phyloP scores from a whole-genome alignment of 106 monocot genomes.

The Platanthera zijinensis region DNA sequence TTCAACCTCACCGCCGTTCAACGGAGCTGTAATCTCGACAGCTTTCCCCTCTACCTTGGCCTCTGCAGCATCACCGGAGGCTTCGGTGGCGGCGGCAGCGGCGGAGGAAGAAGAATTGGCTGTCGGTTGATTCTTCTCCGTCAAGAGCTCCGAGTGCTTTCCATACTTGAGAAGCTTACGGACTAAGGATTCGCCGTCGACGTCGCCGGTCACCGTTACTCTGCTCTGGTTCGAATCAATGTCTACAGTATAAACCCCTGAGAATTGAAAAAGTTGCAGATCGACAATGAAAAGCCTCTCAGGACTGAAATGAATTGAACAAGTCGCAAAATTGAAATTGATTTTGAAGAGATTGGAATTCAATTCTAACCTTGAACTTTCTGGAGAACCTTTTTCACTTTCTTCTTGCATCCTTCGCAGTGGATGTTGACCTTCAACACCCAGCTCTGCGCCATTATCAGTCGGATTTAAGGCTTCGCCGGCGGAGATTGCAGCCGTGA shows the following conservation, averaged over 20 bases:
- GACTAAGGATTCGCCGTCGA: conserved; percentile 47
- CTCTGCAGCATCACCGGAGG: background rate
- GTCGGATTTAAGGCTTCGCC: background rate
- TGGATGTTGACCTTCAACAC: conserved; percentile 64
- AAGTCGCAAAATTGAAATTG: background rate
- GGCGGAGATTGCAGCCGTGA: too few relatives aligned
- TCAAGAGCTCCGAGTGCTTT: conserved; percentile 62
- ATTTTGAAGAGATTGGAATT: conserved; percentile 40
- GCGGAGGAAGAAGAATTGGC: background rate
- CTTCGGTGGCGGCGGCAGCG: too few relatives aligned
- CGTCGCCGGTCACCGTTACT: conserved; percentile 39
- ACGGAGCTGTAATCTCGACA: background rate
- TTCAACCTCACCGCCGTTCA: background rate
- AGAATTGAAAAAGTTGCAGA: background rate
- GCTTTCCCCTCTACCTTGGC: conserved; percentile 5
- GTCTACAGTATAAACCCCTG: conserved; percentile 32
- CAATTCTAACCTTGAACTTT: conserved; percentile 51
- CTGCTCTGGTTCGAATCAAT: conserved; percentile 51
- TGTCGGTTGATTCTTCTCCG: conserved; percentile 22
- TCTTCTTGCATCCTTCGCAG: conserved; percentile 36
- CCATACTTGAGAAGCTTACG: conserved; percentile 44
- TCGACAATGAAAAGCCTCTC: background rate
- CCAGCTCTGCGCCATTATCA: conserved; percentile 24
- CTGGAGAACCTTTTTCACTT: conserved; percentile 14
- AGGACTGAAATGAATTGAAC: background rate